Percentiles rank a stretch among this genome's conserved stretches.
These are phyloP conservation scores for Sporothrix inflata DNA, from an alignment of 2,329 filamentous ascomycete species.

Conservation along the genomic window DNA sequence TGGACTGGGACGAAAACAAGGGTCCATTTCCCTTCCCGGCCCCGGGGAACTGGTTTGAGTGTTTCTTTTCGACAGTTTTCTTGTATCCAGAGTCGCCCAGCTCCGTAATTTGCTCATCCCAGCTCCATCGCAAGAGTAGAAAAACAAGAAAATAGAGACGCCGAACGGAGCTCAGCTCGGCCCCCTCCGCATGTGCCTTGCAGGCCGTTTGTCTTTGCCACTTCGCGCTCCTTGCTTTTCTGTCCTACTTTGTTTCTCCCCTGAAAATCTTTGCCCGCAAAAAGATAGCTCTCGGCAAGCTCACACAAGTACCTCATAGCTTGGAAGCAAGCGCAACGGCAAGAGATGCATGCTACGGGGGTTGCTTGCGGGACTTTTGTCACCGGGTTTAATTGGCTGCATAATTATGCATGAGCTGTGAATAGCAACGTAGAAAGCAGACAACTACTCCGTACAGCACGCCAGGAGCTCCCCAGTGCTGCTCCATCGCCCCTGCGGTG, in stretches of 20 bases:
- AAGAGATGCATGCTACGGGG: not conserved
- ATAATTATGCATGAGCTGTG: not conserved
- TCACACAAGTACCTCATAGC: not conserved
- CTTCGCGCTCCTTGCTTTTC: not conserved
- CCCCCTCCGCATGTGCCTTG: not conserved
- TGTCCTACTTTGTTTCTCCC: not conserved
- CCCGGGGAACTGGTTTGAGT: not conserved
- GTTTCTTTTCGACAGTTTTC: not conserved
- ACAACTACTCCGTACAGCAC: too few species aligned
- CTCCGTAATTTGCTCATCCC: conserved; percentile 1
- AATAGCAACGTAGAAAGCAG: not conserved
- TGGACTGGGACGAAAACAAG: not conserved
- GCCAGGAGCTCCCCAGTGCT: not conserved
- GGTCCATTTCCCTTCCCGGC: not conserved
- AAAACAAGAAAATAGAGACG: not conserved
- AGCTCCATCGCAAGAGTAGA: not conserved
- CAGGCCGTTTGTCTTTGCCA: not conserved
- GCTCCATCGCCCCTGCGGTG: not conserved
- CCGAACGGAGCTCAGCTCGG: conserved; percentile 13
- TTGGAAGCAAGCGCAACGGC: not conserved
- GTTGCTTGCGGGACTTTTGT: not conserved
- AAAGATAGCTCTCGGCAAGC: not conserved
- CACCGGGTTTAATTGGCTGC: not conserved
- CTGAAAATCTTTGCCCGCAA: conserved; percentile 20
- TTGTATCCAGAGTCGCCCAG: not conserved